Evolutionary conservation across 2,329 filamentous ascomycete species (phyloP).

Genomic region (Xylariaceae sp.): DNA sequence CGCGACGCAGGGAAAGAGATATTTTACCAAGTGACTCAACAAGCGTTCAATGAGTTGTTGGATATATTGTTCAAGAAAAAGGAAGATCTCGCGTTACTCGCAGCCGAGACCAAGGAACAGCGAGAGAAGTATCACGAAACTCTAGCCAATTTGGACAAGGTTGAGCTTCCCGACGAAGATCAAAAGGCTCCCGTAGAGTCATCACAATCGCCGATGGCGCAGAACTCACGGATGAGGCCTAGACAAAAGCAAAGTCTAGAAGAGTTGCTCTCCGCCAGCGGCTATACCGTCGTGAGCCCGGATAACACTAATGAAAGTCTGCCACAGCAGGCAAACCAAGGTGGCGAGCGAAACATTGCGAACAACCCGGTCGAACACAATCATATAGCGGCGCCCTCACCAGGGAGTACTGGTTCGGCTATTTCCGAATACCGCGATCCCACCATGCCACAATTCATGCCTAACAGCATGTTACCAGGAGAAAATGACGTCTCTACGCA

Average conservation of each 20-base stretch:
- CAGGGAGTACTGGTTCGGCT: conserved; percentile 9
- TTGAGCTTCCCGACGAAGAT: conserved; percentile 34
- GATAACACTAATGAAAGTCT: conserved; percentile 15
- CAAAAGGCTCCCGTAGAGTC: conserved; percentile 14
- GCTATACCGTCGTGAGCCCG: conserved; percentile 38
- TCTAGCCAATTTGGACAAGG: conserved; percentile 40
- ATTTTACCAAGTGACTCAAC: conserved; percentile 83
- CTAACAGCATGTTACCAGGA: conserved; percentile 39
- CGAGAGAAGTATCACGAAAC: conserved; percentile 52
- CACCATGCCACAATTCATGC: conserved; percentile 63
- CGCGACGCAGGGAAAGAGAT: conserved; percentile 81
- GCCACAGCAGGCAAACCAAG: conserved; percentile 3
- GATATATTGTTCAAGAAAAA: conserved; percentile 77
- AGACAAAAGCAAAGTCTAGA: conserved; percentile 31
- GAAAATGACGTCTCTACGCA: neutral
- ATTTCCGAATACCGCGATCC: conserved; percentile 44
- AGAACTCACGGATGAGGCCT: conserved; percentile 4
- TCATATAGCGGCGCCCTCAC: neutral
- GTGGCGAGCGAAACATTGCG: neutral
- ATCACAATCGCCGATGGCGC: conserved; percentile 11
- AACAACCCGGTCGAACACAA: neutral
- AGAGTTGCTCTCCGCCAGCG: conserved; percentile 40
- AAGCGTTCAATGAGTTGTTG: conserved; percentile 87
- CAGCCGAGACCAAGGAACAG: conserved; percentile 55
- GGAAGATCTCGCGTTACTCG: conserved; percentile 69